Percentiles rank a stretch among this genome's conserved stretches.
These are phyloP conservation scores for Anthracocystis walkeri DNA, from an alignment of 1,284 basidiomycete species.

Conservation along the genomic window DNA sequence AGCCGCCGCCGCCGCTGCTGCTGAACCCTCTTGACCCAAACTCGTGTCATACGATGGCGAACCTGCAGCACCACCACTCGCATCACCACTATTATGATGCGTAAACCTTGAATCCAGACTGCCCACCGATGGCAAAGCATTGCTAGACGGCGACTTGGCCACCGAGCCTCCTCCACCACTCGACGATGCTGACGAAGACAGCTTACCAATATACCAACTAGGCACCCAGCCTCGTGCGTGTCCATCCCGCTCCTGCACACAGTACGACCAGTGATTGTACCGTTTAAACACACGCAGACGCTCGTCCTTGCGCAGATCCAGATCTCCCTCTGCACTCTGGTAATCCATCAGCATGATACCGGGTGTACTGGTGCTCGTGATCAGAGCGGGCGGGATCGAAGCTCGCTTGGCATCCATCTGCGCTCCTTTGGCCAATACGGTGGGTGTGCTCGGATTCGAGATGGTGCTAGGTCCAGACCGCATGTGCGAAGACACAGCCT, in stretches of 20 bases:
- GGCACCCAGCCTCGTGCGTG: conserved; percentile 67
- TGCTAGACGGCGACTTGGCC: conserved; percentile 18
- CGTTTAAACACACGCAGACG: conserved; percentile 89
- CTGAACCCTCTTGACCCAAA: conserved; percentile 11
- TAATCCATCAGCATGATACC: conserved; percentile 96
- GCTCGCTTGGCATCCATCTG: conserved; percentile 54
- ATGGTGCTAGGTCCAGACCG: conserved; percentile 29
- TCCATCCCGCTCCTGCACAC: conserved; percentile 63
- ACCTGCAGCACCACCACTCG: conserved; percentile 2
- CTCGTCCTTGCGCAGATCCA: conserved; percentile 87
- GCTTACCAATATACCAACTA: conserved; percentile 64
- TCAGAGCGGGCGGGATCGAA: conserved; percentile 85
- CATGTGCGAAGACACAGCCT: conserved; percentile 10
- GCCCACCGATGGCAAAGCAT: conserved; percentile 11
- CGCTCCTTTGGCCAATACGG: conserved; percentile 17
- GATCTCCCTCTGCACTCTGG: conserved; percentile 82
- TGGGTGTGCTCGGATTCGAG: conserved; percentile 47
- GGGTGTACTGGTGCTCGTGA: conserved; percentile 92
- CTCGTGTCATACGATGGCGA: conserved; percentile 25
- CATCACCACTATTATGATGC: background rate
- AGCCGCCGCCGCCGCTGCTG: background rate
- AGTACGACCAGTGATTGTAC: conserved; percentile 95
- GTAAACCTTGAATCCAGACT: conserved; percentile 13
- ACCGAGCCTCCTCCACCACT: conserved; percentile 4
- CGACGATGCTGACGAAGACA: conserved; percentile 24